These are phyloP conservation scores for Hericium erinaceus DNA, from an alignment of 768 basidiomycete genomes.

Conservation along the genomic window DNA sequence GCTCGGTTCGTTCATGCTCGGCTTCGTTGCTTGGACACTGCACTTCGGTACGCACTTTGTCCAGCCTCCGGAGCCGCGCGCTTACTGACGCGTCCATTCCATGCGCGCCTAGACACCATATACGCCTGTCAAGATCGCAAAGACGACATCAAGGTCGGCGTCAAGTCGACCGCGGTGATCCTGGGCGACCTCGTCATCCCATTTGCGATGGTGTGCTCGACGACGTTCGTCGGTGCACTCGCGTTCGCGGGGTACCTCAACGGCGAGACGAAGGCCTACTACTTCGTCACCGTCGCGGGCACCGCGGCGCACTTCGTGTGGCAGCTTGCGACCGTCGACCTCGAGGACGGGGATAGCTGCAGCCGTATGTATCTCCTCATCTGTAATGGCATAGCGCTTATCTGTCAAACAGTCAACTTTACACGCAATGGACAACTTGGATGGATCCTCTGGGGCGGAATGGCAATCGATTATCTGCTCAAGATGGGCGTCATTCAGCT, in stretches of 20 bases:
- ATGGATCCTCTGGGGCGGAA: slow-evolving; percentile 37
- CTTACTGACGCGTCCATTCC: too few relatives aligned
- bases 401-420: slow-evolving; percentile 26
- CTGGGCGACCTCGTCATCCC: slow-evolving; percentile 54
- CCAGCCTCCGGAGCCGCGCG: too few relatives aligned
- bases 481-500: neutral
- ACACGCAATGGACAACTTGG: slow-evolving; percentile 38
- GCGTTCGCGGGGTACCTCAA: slow-evolving; percentile 44
- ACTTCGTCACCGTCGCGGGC: slow-evolving; percentile 36
- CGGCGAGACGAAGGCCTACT: slow-evolving; percentile 39
- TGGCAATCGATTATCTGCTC: slow-evolving; percentile 30
- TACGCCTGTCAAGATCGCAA: slow-evolving; percentile 75
- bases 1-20: neutral
- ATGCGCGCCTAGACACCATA: slow-evolving; percentile 40
- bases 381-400: neutral
- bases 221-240: slow-evolving; percentile 43
- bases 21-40: neutral
- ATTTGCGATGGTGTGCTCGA: slow-evolving; percentile 43
- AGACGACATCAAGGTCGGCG: slow-evolving; percentile 65
- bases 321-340: slow-evolving; percentile 37
- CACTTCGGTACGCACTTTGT: neutral
- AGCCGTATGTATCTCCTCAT: slow-evolving; percentile 27
- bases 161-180: slow-evolving; percentile 68
- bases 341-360: slow-evolving; percentile 36
- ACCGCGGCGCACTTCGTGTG: slow-evolving; percentile 34